Evolutionary conservation across 208 protist genomes (phyloP), one percentile per base, ranked within the genome.

Genomic region (Acanthamoeba royreba): DNA sequence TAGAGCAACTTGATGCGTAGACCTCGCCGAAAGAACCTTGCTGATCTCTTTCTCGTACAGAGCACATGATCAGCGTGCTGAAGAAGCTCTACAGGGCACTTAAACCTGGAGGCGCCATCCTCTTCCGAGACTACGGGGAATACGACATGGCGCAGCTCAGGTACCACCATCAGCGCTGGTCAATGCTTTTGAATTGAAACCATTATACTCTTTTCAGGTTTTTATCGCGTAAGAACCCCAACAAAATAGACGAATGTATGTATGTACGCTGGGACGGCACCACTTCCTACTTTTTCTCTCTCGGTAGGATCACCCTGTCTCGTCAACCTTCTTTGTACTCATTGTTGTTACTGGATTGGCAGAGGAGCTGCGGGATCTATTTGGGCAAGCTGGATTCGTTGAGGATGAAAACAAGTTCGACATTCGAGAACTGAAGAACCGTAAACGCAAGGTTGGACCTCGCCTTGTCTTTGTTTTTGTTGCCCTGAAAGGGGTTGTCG

Each of bases 341-440:
- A 45, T 49, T 35, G 45, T 86, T 42, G 52, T 42, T 40, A 33
- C 47, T 38, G 38, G n/a, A 1, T 1, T 31, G 5, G 4, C 45
- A 92, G 45, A 66, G n/a, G 81, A 86, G 40, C 47, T 93, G 42
- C 72, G 90, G 55, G 45, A 63, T 25, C 69, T 72, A n/a, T 63
- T 92, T 52, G 42, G 63, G 35, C 33, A 92, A 31, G 86, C 58
- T 77, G 55, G 47, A 11, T 87, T 86, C 38, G 25, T 43, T 11
- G 89, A 85, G 85, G 74, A 93, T n/a, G 31, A 93, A n/a, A 55
- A 77, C 72, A 79, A 58, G 46, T 63, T 92, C 25, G 47, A 89
- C 33, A 72, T 81, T n/a, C 52, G 52, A 35, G 77, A 86, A 28
- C 77, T 86, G 25, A 86, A 86, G 43, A 86, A 86, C 46, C 40